Evolutionary conservation across 1,284 basidiomycete species (phyloP).

Genomic region (Cryptococcus maquisensis): DNA sequence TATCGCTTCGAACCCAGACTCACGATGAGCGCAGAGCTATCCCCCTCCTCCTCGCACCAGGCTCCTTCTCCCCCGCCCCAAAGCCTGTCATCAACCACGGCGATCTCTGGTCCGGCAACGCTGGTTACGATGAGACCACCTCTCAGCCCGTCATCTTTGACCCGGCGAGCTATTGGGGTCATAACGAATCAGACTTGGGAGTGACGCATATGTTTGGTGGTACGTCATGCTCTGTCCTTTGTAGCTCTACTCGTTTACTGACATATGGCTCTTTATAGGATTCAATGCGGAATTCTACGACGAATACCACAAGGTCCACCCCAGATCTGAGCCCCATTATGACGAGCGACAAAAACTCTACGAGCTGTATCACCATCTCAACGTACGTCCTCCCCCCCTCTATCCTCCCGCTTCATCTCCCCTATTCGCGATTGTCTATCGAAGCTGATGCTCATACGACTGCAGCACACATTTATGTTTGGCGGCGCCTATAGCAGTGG

Average conservation of each 20-base stretch:
- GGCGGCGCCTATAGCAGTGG: slow-evolving; percentile 39
- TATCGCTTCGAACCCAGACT: too few species aligned
- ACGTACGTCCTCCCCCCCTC: slow-evolving; percentile 42
- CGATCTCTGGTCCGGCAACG: slow-evolving; percentile 65
- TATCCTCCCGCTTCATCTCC: background rate
- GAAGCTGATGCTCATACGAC: background rate
- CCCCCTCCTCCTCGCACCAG: slow-evolving; percentile 60
- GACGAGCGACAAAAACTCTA: slow-evolving; percentile 67
- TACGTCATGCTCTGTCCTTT: slow-evolving; percentile 4
- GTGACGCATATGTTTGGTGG: slow-evolving; percentile 79
- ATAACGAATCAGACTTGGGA: slow-evolving; percentile 80
- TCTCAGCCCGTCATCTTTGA: slow-evolving; percentile 72
- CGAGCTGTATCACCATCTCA: slow-evolving; percentile 82
- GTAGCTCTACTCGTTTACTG: too few species aligned
- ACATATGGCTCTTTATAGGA: slow-evolving; percentile 41
- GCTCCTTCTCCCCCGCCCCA: slow-evolving; percentile 53
- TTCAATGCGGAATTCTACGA: slow-evolving; percentile 66
- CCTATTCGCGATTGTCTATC: background rate
- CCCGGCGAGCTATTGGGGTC: slow-evolving; percentile 75
- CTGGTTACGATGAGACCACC: slow-evolving; percentile 55
- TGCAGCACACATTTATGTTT: slow-evolving; percentile 46
- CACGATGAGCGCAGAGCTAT: slow-evolving; percentile 58
- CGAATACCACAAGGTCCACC: slow-evolving; percentile 65
- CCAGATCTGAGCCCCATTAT: slow-evolving; percentile 70
- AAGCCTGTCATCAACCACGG: slow-evolving; percentile 76